Evolutionary conservation across 164 flowering plant species (phyloP).

Genomic region (Vitis vinifera): DNA sequence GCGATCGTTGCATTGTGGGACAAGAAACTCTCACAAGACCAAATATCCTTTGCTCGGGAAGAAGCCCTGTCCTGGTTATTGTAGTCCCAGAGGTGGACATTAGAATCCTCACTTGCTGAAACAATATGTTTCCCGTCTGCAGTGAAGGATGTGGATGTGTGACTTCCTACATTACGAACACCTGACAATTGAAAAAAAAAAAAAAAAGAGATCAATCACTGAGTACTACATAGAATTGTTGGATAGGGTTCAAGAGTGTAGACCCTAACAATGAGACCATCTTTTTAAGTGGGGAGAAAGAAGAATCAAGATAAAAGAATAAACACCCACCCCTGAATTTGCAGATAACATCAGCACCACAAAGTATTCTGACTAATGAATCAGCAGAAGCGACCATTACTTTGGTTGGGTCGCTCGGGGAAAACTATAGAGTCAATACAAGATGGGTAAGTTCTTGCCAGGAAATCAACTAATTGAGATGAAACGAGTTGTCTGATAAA

Average conservation of each 20-base stretch:
- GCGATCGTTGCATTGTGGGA: slow-evolving; percentile 64
- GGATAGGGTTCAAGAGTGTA: too few species aligned
- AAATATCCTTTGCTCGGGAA: slow-evolving; percentile 36
- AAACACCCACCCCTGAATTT: slow-evolving; percentile 57
- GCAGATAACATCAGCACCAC: slow-evolving; percentile 47
- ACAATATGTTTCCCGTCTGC: slow-evolving; percentile 72
- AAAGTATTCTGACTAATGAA: slow-evolving; percentile 55
- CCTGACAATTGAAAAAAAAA: slow-evolving; percentile 27
- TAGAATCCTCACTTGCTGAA: slow-evolving; percentile 71
- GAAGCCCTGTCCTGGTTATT: slow-evolving; percentile 22
- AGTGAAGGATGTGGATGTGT: slow-evolving; percentile 62
- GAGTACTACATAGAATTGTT: background rate
- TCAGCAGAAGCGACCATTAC: slow-evolving; percentile 78
- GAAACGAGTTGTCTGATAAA: background rate
- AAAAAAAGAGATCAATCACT: slow-evolving; percentile 1
- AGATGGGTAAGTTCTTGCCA: background rate
- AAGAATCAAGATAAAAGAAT: background rate
- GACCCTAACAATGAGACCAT: too few species aligned
- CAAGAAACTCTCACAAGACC: slow-evolving; percentile 60
- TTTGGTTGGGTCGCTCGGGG: slow-evolving; percentile 57
- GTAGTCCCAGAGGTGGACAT: slow-evolving; percentile 67
- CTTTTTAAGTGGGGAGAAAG: background rate
- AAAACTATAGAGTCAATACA: slow-evolving; percentile 46
- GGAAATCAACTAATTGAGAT: background rate
- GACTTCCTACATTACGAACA: slow-evolving; percentile 46